phyloP scores from a whole-genome alignment of 225 moss, liverwort and hornwort genomes.

The Pleurozium schreberi region DNA sequence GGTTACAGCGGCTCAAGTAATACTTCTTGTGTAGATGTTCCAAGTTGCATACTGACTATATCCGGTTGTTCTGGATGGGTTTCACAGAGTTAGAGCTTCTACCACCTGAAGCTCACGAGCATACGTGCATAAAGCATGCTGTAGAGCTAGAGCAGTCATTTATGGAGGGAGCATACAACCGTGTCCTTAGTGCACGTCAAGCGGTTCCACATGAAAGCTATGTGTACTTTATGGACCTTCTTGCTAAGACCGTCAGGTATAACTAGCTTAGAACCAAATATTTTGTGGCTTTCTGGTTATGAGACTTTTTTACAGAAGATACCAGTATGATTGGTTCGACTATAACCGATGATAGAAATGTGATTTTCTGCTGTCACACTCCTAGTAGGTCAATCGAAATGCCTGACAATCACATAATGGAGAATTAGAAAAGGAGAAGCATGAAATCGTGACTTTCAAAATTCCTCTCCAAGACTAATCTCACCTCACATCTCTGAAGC shows the following conservation, averaged over 20 bases:
- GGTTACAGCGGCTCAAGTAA: not conserved
- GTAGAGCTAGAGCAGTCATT: conserved; percentile 91
- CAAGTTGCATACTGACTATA: not conserved
- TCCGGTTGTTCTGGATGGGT: not conserved
- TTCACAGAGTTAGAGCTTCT: conserved; percentile 64
- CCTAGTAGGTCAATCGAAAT: not conserved
- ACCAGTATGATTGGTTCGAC: not conserved
- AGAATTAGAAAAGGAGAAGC: not conserved
- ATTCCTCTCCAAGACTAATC: not conserved
- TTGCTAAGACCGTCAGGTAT: conserved; percentile 82
- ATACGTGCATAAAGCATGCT: conserved; percentile 75
- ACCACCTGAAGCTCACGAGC: conserved; percentile 61
- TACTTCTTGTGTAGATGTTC: not conserved
- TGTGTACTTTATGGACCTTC: conserved; percentile 82
- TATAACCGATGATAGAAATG: not conserved
- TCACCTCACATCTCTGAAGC: conserved; percentile 88
- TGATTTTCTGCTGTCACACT: not conserved
- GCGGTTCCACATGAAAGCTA: conserved; percentile 84
- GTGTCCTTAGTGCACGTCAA: conserved; percentile 75
- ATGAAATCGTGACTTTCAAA: not conserved
- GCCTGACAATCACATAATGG: not conserved
- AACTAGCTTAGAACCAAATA: not conserved
- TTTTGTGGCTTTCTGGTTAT: not conserved
- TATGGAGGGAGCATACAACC: conserved; percentile 88
- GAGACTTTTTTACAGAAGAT: not conserved